Evolutionary conservation across 768 basidiomycete genomes (phyloP).

Genomic region (Pleurotus giganteus): DNA sequence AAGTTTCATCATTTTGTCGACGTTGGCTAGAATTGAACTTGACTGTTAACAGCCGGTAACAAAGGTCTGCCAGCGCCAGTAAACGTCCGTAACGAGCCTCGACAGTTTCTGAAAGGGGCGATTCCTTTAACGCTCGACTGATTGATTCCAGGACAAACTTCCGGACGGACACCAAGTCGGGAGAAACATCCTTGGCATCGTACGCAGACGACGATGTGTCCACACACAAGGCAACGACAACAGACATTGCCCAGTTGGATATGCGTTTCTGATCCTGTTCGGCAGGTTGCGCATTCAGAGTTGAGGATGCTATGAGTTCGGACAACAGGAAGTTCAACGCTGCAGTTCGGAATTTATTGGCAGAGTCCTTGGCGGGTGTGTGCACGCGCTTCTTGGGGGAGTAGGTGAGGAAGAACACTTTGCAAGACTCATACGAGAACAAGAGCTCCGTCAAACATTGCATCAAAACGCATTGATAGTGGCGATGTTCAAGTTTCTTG

Average conservation of each 20-base stretch:
- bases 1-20: conserved; percentile 65
- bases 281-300: conserved; percentile 62
- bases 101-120: conserved; percentile 51
- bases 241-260: conserved; percentile 86
- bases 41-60: conserved; percentile 82
- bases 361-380: conserved; percentile 60
- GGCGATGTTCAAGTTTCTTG: conserved; percentile 32
- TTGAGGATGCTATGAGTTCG: conserved; percentile 78
- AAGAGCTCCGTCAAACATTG: conserved; percentile 89
- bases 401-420: conserved; percentile 81
- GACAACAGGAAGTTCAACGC: conserved; percentile 80
- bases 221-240: conserved; percentile 90
- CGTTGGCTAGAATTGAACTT: conserved; percentile 61
- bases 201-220: conserved; percentile 60
- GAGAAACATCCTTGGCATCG: conserved; percentile 73
- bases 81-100: conserved; percentile 86
- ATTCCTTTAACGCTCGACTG: conserved; percentile 83
- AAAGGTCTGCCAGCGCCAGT: conserved; percentile 83
- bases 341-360: conserved; percentile 56
- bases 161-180: conserved; percentile 84
- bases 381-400: conserved; percentile 63
- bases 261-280: conserved; percentile 54
- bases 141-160: conserved; percentile 90
- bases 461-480: conserved; percentile 83
- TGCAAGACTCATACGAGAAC: conserved; percentile 92